Base-by-base conservation (phyloP, 2,329 filamentous ascomycete genomes). In the Fusarium napiforme region DNA sequence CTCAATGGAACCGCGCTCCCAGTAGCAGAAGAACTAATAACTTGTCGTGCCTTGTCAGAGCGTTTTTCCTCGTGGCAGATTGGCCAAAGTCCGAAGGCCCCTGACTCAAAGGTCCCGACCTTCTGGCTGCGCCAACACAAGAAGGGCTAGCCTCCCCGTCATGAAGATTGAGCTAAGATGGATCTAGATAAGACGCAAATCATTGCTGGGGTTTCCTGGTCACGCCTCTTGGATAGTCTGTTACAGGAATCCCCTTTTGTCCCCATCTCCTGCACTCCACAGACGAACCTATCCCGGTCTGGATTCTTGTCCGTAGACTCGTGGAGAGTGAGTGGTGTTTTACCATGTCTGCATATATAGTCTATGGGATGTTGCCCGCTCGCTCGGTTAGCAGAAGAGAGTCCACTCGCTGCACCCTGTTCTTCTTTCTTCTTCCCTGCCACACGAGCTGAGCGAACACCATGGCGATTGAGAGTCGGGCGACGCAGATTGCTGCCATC, bases 401-500 rank as follows among this genome's bases (percentile, higher is more conserved):
- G 62, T 23, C 64, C 62, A 67, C 39, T 59, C 36, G 23, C 30
- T 50, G 21, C 40, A 30, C 47, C 47, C 37, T 53, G 40, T 55
- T 42, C 49, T 43, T 37, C n/a, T 28, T 53, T 46, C n/a, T 42
- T n/a, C 19, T 39, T n/a, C 18, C 28, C 49, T 42, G 37, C 15
- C 57, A 56, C 42, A 43, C 11, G 16, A 39, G 16, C 23, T 28
- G 23, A 56, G n/a, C 59, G 18, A 56, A 26, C 49, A 61, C 26
- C 10, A 69, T 69, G 66, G 56, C 66, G 21, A 32, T 64, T 12
- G 67, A 69, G 16, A 69, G 34, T 21, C 67, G 67, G 23, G 65
- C 64, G 23, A 36, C 43, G 16, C 37, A 80, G 63, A 69, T 82
- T 50, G 50, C 70, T 52, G 80, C 69, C 9, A 72, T 80, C 53